These are phyloP conservation scores for Lomentospora prolificans DNA, from an alignment of 2,329 filamentous ascomycete genomes.

Conservation along the genomic window DNA sequence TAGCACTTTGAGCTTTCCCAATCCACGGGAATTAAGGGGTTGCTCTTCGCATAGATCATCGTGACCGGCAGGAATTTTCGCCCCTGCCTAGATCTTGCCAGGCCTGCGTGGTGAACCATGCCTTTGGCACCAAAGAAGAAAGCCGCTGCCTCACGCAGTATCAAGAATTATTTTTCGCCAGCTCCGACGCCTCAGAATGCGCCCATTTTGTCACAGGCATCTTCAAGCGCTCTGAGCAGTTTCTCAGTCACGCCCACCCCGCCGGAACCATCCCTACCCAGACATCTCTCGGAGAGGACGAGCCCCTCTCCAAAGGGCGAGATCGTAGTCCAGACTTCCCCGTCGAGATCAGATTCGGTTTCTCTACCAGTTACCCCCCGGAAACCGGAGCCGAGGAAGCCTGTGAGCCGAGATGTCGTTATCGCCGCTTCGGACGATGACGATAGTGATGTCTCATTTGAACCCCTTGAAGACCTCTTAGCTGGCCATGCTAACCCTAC, in stretches of 20 bases:
- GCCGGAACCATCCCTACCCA: neutral
- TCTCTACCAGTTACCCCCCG: neutral
- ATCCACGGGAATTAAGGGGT: no score
- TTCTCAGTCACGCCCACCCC: neutral
- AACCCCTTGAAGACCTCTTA: slow-evolving; percentile 5
- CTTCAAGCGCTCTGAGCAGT: neutral
- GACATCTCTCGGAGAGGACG: neutral
- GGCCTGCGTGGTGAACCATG: no score
- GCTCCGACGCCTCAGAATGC: neutral
- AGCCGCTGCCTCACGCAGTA: neutral
- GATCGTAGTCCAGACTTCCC: neutral
- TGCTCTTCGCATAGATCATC: no score
- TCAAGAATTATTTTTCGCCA: neutral
- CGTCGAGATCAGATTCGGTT: neutral
- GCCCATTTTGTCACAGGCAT: neutral
- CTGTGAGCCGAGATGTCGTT: slow-evolving; percentile 2
- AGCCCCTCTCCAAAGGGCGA: neutral
- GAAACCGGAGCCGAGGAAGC: neutral
- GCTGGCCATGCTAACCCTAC: neutral
- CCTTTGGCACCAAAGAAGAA: neutral
- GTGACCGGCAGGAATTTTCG: no score
- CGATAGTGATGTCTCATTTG: slow-evolving; percentile 5
- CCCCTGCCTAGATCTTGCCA: no score
- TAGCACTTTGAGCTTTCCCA: no score
- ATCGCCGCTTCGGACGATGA: slow-evolving; percentile 9